Base-by-base conservation (phyloP, 768 basidiomycete genomes). In the Kwoniella mangroviensis region DNA sequence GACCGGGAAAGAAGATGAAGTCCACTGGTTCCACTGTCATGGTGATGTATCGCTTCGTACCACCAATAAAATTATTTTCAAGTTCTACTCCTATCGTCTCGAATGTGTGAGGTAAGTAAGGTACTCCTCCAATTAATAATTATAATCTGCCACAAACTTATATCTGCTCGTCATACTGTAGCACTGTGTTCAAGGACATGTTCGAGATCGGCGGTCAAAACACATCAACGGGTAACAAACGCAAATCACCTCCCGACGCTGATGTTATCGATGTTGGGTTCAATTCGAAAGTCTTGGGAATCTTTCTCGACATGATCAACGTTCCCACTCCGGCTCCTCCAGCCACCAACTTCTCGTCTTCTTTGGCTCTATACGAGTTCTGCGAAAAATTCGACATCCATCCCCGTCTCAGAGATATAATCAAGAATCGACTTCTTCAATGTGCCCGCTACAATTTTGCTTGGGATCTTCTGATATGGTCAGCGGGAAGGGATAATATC, bases 331-430 rank as follows among this genome's bases (percentile, higher is more conserved):
- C 62, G 0, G 0, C 10, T 51, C 42, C 21, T 3, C 62, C 24
- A 4, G 5, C 40, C 5, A 21, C 4, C n/a, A 24, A 19, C 10
- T 63, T 24, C 19, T 24, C 19, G 9, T 17, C 17, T n/a, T 22
- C 40, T 43, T 17, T 13, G 24, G 9, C 42, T 52, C 17, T 19
- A 10, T 17, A n/a, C n/a, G 62, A 63, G 10, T 28, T 63, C 19
- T 63, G 41, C 45, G 28, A 43, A 3, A 45, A 45, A n/a, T 63
- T 22, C 43, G 62, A 63, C 49, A n/a, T n/a, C n/a, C n/a, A n/a
- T n/a, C n/a, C n/a, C n/a, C n/a, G n/a, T n/a, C n/a, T n/a, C n/a
- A n/a, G n/a, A n/a, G n/a, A n/a, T n/a, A n/a, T n/a, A n/a, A n/a
- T n/a, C n/a, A n/a, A n/a, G n/a, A n/a, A n/a, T n/a, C n/a, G n/a